Evolutionary conservation across 257 asterid species (phyloP), one percentile per base, ranked within the genome.

Genomic region (Osmanthus fragrans): DNA sequence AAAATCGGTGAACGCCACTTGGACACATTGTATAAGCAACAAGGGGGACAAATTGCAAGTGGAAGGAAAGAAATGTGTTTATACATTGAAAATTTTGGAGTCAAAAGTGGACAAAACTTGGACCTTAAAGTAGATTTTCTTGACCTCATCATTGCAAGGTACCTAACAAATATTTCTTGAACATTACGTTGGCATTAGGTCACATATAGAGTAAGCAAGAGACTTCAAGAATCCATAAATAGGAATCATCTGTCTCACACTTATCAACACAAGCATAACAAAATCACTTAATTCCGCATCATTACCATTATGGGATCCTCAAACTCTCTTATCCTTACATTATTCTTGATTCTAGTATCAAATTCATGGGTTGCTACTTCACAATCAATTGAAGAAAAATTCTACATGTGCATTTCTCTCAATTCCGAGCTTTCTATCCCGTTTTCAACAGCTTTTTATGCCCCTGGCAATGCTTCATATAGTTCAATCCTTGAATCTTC

Each of bases 391-490:
- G 80, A 81, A 9, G 85, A 82, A 73, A 58, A 25, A 54, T 83
- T 86, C 74, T 79, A 79, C 56, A 70, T 37, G 18, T 86, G 89
- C 81, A 79, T 83, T 27, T 76, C 40, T 47, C 84, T 45, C 77
- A 76, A 81, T 67, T 85, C 89, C 63, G 89, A 85, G 60, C 87
- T 81, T 73, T 71, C 84, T 37, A 64, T 83, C 81, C 89, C 89
- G 2, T 83, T 81, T 68, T 76, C 89, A 42, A 71, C 83, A 1
- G 89, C 83, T 1, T 86, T 86, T 45, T 81, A 65, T 7, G 54
- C 84, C 15, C 89, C 89, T 10, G 65, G 73, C 27, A 83, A 79
- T 29, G 84, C 84, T 11, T 81, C 89, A 0, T 86, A 83, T 70
- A 47, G 12, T 78, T 19, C 87, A 27, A 72, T 83, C 29, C 85